These are phyloP conservation scores for Globisporangium abappressorium DNA, from an alignment of 352 stramenopile species.

Conservation along the genomic window DNA sequence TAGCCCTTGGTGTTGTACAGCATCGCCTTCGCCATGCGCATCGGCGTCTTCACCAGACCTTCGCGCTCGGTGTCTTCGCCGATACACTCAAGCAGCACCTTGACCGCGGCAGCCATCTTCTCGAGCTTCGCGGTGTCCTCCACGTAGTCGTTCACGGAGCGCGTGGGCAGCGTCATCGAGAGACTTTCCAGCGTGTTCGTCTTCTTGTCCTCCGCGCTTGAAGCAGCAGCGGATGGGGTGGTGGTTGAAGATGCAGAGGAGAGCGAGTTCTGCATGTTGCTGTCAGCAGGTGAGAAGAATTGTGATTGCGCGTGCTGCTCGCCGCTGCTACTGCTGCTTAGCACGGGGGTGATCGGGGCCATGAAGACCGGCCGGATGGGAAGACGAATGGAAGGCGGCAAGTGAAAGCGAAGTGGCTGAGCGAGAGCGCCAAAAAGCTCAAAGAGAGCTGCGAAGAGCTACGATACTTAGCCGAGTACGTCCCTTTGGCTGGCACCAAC, in stretches of 20 bases:
- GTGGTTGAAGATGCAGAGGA: constrained; percentile 8
- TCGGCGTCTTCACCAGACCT: constrained; percentile 95
- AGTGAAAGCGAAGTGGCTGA: constrained; percentile 1
- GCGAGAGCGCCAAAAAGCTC: neutral
- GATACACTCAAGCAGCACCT: constrained; percentile 91
- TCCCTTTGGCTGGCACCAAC: neutral
- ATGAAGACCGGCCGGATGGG: constrained; percentile 20
- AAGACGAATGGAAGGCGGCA: constrained; percentile 16
- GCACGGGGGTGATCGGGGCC: constrained; percentile 35
- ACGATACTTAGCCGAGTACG: constrained; percentile 8
- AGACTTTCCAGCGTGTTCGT: constrained; percentile 36
- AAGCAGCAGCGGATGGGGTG: constrained; percentile 4
- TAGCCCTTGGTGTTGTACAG: constrained; percentile 97
- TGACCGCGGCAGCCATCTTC: constrained; percentile 93
- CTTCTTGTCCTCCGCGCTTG: constrained; percentile 2
- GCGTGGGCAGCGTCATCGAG: constrained; percentile 63
- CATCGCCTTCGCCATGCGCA: constrained; percentile 96
- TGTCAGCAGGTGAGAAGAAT: neutral
- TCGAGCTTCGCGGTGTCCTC: constrained; percentile 79
- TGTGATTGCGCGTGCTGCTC: constrained; percentile 17
- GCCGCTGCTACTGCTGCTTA: constrained; percentile 17
- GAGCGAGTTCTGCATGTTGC: constrained; percentile 36
- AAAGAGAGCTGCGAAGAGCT: constrained; percentile 2
- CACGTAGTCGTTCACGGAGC: constrained; percentile 55
- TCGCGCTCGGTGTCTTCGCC: constrained; percentile 95